phyloP scores from a whole-genome alignment of 2,329 filamentous ascomycete genomes.

The Fusarium torulosum region DNA sequence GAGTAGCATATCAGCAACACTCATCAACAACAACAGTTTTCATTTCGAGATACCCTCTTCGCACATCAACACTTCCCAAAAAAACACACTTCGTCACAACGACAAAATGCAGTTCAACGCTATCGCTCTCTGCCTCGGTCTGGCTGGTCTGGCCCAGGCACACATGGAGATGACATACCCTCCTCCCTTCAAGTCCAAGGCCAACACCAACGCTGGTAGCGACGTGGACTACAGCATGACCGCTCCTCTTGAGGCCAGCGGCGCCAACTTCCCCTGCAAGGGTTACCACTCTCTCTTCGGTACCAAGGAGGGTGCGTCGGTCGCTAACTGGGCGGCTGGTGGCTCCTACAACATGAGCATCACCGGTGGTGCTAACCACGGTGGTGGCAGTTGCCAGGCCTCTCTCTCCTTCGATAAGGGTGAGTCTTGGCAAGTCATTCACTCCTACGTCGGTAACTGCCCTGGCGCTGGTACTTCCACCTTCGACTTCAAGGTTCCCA shows the following conservation, averaged over 20 bases:
- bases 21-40: constrained; percentile 20
- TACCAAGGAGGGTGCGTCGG: constrained; percentile 62
- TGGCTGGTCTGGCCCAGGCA: constrained; percentile 60
- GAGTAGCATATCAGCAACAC: constrained; percentile 22
- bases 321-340: constrained; percentile 73
- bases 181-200: constrained; percentile 65
- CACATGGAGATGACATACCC: constrained; percentile 70
- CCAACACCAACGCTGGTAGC: constrained; percentile 60
- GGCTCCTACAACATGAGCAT: constrained; percentile 73
- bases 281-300: constrained; percentile 66
- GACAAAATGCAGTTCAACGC: constrained; percentile 57
- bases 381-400: constrained; percentile 82
- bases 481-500: constrained; percentile 76
- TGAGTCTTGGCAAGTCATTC: constrained; percentile 75
- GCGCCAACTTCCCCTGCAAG: constrained; percentile 82
- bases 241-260: constrained; percentile 70
- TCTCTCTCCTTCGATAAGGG: constrained; percentile 80
- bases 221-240: constrained; percentile 79
- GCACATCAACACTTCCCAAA: too few relatives aligned
- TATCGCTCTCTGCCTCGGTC: constrained; percentile 57
- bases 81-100: background rate
- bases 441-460: constrained; percentile 68
- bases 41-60: background rate
- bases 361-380: constrained; percentile 71
- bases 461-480: constrained; percentile 59